phyloP scores from a whole-genome alignment of 768 basidiomycete genomes.

The Lentinula guzmanii region DNA sequence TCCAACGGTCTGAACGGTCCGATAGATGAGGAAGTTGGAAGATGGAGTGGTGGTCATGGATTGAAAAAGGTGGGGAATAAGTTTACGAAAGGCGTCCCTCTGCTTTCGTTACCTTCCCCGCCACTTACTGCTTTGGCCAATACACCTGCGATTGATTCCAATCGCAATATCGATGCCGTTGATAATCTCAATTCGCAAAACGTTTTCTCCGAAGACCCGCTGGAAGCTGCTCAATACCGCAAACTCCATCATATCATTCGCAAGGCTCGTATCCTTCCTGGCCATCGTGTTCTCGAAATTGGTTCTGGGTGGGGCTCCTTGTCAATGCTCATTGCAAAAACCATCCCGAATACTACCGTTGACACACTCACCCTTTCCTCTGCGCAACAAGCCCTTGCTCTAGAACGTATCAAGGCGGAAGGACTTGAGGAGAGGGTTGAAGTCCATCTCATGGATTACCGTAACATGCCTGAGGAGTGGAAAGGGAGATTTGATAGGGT shows the following conservation, averaged over 20 bases:
- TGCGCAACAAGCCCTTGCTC: conserved; percentile 57
- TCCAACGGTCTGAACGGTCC: too few species aligned
- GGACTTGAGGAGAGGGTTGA: conserved; percentile 47
- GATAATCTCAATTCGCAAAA: background rate
- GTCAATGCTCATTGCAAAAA: conserved; percentile 54
- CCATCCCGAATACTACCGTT: conserved; percentile 49
- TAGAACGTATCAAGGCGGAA: conserved; percentile 43
- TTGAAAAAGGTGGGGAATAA: conserved; percentile 19
- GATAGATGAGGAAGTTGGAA: conserved; percentile 11
- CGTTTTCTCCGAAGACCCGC: conserved; percentile 14
- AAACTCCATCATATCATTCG: conserved; percentile 60
- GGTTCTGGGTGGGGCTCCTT: conserved; percentile 79
- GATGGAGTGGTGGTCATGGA: conserved; percentile 32
- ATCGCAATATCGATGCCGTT: background rate
- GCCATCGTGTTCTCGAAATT: conserved; percentile 61
- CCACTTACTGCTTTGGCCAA: conserved; percentile 7
- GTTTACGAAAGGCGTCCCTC: conserved; percentile 7
- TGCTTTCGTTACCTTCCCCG: conserved; percentile 9
- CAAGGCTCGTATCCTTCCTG: conserved; percentile 55
- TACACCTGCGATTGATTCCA: background rate
- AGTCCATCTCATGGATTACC: conserved; percentile 75
- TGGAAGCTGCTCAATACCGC: conserved; percentile 49
- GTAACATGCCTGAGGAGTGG: conserved; percentile 60
- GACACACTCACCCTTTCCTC: conserved; percentile 71
- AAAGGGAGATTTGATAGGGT: conserved; percentile 60